A percentile compares a stretch with the other conserved stretches of the same genome.
These are phyloP conservation scores for Pleurotus giganteus DNA, from an alignment of 768 basidiomycete species.

Conservation along the genomic window DNA sequence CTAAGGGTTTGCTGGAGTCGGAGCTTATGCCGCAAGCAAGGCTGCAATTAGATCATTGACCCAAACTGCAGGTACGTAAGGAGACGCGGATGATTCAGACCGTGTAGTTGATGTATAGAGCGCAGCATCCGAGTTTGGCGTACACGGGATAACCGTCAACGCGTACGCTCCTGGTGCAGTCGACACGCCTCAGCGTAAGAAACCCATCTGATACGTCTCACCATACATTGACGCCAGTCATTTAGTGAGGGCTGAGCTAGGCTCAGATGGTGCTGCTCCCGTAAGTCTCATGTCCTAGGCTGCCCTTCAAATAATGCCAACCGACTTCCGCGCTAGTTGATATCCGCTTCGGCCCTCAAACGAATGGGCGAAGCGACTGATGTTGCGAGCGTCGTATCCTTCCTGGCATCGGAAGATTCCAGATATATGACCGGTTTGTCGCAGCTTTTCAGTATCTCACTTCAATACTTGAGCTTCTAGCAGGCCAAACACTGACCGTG, in stretches of 20 bases:
- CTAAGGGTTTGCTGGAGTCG: background rate
- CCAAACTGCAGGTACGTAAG: constrained; percentile 9
- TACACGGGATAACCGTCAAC: constrained; percentile 30
- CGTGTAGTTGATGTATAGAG: background rate
- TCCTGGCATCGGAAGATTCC: constrained; percentile 29
- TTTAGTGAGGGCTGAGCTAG: too few relatives aligned
- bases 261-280: too few relatives aligned
- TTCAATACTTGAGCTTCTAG: background rate
- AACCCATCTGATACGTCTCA: background rate
- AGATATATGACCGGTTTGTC: constrained; percentile 25
- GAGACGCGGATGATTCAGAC: background rate
- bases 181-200: constrained; percentile 23
- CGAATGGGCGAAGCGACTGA: constrained; percentile 1
- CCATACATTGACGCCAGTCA: too few relatives aligned
- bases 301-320: too few relatives aligned
- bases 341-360: background rate
- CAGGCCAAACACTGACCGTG: constrained; percentile 11
- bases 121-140: constrained; percentile 21
- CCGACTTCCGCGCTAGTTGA: too few relatives aligned
- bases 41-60: constrained; percentile 11
- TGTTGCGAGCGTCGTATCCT: constrained; percentile 28
- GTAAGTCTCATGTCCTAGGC: too few relatives aligned
- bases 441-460: background rate
- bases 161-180: constrained; percentile 30
- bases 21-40: constrained; percentile 14